Base-by-base conservation (phyloP, 306 rosid species). In the Rosa rugosa region DNA sequence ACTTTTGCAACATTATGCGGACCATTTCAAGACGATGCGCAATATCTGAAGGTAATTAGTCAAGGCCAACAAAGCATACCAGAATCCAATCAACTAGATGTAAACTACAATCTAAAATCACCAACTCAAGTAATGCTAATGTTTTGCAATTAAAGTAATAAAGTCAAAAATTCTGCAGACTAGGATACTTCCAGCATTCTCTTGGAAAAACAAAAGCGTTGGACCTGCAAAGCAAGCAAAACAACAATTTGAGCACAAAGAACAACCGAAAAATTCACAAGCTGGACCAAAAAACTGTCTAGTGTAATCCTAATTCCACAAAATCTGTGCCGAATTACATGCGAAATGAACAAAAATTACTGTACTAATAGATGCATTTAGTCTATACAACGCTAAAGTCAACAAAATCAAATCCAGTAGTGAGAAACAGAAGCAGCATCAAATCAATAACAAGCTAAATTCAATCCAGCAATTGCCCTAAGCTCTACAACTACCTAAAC, bases 141-240 rank as follows among this genome's bases (percentile, higher is more conserved):
- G 46, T 18, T 10, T 57, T 56, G 22, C 14, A 73, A 62, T 56
- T 14, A 46, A 72, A 31, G 54, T 25, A 67, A 70, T 17, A 60
- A 38, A 42, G 73, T 78, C 4, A 40, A 79, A 69, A 81, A 83
- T 36, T 69, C 45, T 8, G 23, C 23, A 1, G 57, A 78, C 18
- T 63, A 90, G 99, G 99, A 95, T 96, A 96, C 99, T 96, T 86
- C 99, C 99, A 75, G 99, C 99, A 88, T 96, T 93, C 83, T 96
- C 99, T 88, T 96, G 99, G 79, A 93, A 96, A 89, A 96, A 96
- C 87, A 96, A 84, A 73, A 96, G 83, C 46, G 99, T 96, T 4
- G 99, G 99, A 83, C 98, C 99, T 96, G 96, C 71, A 72, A 87
- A 86, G 77, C 40, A 81, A 83, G 42, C 77, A 77, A 66, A 46